Evolutionary conservation across 2,329 filamentous ascomycete genomes (phyloP).

Genomic region (Claviceps monticola): DNA sequence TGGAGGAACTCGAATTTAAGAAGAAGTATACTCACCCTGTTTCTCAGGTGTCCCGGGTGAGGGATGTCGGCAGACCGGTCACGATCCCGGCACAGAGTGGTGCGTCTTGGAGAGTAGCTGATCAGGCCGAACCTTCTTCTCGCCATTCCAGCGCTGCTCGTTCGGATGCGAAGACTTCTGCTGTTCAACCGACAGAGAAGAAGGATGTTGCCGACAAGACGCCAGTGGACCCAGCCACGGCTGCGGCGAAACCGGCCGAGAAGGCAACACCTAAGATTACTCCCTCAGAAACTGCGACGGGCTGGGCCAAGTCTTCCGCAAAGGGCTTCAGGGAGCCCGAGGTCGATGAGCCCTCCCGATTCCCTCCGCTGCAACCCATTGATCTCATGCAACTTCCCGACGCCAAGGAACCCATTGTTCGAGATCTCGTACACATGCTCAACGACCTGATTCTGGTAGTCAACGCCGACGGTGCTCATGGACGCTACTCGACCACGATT

Average conservation of each 20-base stretch:
- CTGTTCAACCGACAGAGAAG: conserved; percentile 14
- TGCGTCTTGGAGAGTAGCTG: conserved; percentile 63
- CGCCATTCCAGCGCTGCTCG: conserved; percentile 47
- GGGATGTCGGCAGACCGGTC: conserved; percentile 54
- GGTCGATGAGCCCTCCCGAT: conserved; percentile 51
- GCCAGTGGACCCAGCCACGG: conserved; percentile 10
- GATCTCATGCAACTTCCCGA: conserved; percentile 64
- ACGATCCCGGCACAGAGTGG: conserved; percentile 78
- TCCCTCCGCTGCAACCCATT: conserved; percentile 54
- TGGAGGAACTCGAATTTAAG: conserved; percentile 89
- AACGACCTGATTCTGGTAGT: conserved; percentile 93
- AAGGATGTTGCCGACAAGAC: conserved; percentile 17
- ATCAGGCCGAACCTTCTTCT: conserved; percentile 40
- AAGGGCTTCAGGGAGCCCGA: conserved; percentile 40
- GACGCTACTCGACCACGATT: conserved; percentile 66
- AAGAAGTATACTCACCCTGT: conserved; percentile 56
- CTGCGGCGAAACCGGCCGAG: conserved; percentile 18
- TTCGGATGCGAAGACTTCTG: conserved; percentile 14
- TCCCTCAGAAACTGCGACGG: conserved; percentile 8
- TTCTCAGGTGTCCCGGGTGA: conserved; percentile 29
- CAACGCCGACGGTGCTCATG: conserved; percentile 69
- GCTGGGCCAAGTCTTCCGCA: conserved; percentile 14
- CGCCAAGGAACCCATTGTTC: conserved; percentile 73
- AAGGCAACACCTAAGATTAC: conserved; percentile 13
- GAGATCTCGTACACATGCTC: conserved; percentile 86